Conservation (phyloP, 2,329 filamentous ascomycete species). For the Tolypocladium tundrense region DNA sequence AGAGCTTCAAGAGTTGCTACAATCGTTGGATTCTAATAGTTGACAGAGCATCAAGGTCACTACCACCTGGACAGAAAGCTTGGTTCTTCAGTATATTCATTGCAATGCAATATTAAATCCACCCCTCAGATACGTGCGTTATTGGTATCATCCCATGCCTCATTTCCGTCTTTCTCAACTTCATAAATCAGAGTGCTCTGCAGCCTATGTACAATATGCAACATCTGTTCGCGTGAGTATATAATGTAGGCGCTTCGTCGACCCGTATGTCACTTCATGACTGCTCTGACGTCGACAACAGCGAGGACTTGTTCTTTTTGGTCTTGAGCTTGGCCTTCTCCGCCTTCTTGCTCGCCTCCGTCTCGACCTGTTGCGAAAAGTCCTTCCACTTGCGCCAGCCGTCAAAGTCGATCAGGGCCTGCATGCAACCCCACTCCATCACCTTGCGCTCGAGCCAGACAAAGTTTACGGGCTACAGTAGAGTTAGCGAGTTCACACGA, state of each 20-base stretch:
- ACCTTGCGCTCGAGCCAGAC: constrained; percentile 96
- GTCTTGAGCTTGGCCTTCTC: constrained; percentile 19
- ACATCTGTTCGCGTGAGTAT: neutral
- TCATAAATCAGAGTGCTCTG: neutral
- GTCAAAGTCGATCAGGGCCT: constrained; percentile 95
- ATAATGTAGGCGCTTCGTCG: neutral
- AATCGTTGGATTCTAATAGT: too few species aligned
- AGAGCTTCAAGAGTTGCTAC: too few species aligned
- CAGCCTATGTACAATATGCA: neutral
- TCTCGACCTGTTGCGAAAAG: constrained; percentile 43
- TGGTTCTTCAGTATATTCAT: neutral
- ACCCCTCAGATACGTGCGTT: neutral
- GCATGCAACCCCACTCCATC: constrained; percentile 99
- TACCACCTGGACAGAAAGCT: too few species aligned
- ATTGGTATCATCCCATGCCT: constrained; percentile 2
- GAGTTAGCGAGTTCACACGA: neutral
- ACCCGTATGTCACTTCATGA: neutral
- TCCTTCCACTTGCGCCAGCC: constrained; percentile 98
- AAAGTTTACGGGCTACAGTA: constrained; percentile 77
- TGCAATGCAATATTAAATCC: neutral
- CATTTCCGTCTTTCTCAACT: neutral
- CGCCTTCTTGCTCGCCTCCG: constrained; percentile 31
- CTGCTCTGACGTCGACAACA: constrained; percentile 13
- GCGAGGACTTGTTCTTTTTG: constrained; percentile 34
- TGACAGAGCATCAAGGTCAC: too few species aligned